Conservation (phyloP, 192 early-diverging fungal species). For the Gonapodya prolifera region DNA sequence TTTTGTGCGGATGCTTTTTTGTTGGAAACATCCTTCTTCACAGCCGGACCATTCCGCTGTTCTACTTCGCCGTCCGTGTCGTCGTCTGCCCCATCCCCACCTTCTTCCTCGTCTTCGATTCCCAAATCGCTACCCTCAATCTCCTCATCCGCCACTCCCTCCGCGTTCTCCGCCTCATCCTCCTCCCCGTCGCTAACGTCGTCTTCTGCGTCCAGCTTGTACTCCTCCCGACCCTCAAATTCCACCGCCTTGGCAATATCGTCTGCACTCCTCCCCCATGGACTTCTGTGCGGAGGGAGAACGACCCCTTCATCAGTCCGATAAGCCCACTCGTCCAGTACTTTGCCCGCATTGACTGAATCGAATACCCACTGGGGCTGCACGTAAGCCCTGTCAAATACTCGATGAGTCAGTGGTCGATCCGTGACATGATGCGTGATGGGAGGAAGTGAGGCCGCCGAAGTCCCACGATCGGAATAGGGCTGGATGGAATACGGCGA, state of each 20-base stretch:
- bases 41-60: conserved; percentile 8
- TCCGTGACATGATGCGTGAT: conserved; percentile 87
- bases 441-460: conserved; percentile 3
- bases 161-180: conserved; percentile 29
- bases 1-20: conserved; percentile 18
- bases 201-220: conserved; percentile 20
- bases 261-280: conserved; percentile 89
- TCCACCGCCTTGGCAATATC: conserved; percentile 39
- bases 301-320: conserved; percentile 49
- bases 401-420: conserved; percentile 43
- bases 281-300: conserved; percentile 85
- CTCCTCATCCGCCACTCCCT: conserved; percentile 9
- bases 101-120: conserved; percentile 11
- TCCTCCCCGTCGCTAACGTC: conserved; percentile 27
- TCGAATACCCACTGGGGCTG: conserved; percentile 99
- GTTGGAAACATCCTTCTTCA: conserved; percentile 8
- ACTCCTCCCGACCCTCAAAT: conserved; percentile 9
- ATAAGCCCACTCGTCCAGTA: conserved; percentile 52
- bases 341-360: conserved; percentile 69
- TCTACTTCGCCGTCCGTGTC: conserved; percentile 33
- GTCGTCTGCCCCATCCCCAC: conserved; percentile 45
- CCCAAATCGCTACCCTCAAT: conserved; percentile 20
- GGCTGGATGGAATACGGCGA: conserved; percentile 9
- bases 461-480: neutral
- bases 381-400: conserved; percentile 53